phyloP scores from a whole-genome alignment of 2,329 filamentous ascomycete genomes.

The Cladophialophora exuberans region DNA sequence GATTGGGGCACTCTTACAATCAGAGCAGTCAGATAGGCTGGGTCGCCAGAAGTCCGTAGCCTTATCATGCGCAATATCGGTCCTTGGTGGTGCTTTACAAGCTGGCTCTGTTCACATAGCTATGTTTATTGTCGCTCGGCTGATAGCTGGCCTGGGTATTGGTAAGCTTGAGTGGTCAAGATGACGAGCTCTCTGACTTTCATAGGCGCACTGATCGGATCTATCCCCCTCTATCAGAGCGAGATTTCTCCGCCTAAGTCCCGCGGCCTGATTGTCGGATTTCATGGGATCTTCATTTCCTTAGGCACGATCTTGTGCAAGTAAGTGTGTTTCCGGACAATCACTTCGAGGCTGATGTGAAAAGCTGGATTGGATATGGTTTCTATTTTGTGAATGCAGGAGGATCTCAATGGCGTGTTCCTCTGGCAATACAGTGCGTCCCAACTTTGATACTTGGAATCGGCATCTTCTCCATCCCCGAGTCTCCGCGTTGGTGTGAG shows the following conservation, averaged over 20 bases:
- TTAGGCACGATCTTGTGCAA: constrained; percentile 10
- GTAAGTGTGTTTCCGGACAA: constrained; percentile 1
- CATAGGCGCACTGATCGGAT: constrained; percentile 12
- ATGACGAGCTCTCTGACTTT: background rate
- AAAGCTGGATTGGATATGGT: constrained; percentile 35
- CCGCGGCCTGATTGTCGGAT: constrained; percentile 34
- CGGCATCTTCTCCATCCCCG: constrained; percentile 78
- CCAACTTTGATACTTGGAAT: constrained; percentile 67
- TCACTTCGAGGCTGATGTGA: background rate
- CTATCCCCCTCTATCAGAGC: constrained; percentile 32
- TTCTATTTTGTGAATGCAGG: constrained; percentile 34
- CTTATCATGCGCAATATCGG: constrained; percentile 39
- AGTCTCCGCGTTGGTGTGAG: constrained; percentile 68
- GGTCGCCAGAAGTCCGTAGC: constrained; percentile 41
- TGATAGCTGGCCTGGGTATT: constrained; percentile 44
- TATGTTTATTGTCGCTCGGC: constrained; percentile 40
- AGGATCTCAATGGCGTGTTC: constrained; percentile 64
- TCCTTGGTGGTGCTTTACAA: constrained; percentile 42
- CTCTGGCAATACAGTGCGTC: constrained; percentile 70
- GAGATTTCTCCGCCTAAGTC: constrained; percentile 36
- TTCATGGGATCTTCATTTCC: constrained; percentile 36
- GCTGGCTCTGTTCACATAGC: constrained; percentile 34
- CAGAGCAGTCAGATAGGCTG: constrained; percentile 33
- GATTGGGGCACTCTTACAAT: constrained; percentile 14
- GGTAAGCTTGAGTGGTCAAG: constrained; percentile 21